phyloP scores from a whole-genome alignment of 2,329 filamentous ascomycete genomes.

The Tricladium varicosporioides region DNA sequence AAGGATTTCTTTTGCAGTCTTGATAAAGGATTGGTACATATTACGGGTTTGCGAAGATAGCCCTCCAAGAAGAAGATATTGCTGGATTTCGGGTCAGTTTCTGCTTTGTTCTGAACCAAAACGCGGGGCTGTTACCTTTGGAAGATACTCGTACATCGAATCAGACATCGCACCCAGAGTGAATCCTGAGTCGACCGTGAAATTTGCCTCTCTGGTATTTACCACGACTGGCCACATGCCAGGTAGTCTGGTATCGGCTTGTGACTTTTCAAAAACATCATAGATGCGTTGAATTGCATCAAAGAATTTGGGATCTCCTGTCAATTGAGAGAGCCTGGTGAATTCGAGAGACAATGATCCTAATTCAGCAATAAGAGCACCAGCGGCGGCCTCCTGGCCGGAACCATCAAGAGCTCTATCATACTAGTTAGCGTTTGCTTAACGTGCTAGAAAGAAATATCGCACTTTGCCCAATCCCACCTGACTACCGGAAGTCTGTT shows the following conservation, averaged over 20 bases:
- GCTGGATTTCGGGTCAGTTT: constrained; percentile 32
- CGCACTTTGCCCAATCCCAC: not conserved
- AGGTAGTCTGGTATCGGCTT: constrained; percentile 51
- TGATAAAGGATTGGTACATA: constrained; percentile 44
- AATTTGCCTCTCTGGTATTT: constrained; percentile 50
- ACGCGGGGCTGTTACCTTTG: constrained; percentile 50
- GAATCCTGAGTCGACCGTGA: constrained; percentile 53
- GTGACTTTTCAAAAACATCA: constrained; percentile 50
- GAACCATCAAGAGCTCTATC: not conserved
- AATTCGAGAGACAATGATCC: constrained; percentile 60
- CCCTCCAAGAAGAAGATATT: constrained; percentile 64
- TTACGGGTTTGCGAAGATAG: constrained; percentile 38
- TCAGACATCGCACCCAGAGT: constrained; percentile 54
- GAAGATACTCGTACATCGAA: constrained; percentile 62
- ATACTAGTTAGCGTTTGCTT: not conserved
- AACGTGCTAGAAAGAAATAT: not conserved
- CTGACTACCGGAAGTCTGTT: not conserved
- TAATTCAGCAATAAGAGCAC: constrained; percentile 55
- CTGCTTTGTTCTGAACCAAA: not conserved
- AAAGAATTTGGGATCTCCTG: constrained; percentile 56
- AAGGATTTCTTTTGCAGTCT: constrained; percentile 42
- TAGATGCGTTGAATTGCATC: constrained; percentile 57
- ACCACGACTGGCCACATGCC: constrained; percentile 59
- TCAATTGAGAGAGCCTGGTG: constrained; percentile 59
- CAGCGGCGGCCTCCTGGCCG: constrained; percentile 55